Conservation (phyloP, 148 eudicot species). For the Mesembryanthemum crystallinum region DNA sequence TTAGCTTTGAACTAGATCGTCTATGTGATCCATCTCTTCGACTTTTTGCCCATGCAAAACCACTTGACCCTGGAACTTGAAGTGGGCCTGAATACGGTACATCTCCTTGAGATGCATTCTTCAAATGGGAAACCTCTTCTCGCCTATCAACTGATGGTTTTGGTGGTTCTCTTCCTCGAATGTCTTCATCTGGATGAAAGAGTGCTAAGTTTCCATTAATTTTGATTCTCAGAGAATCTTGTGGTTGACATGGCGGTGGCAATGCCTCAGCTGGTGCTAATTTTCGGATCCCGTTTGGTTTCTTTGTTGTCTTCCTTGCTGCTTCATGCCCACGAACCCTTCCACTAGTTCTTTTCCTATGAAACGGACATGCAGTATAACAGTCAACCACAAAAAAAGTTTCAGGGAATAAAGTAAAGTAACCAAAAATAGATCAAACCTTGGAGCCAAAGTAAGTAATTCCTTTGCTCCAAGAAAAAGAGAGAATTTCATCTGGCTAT, state of each 20-base stretch:
- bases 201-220: conserved; percentile 40
- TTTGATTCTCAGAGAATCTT: conserved; percentile 41
- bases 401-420: background rate
- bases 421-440: background rate
- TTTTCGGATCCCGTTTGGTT: conserved; percentile 55
- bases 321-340: conserved; percentile 67
- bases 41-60: conserved; percentile 94
- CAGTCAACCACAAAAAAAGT: conserved; percentile 1
- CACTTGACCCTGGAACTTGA: conserved; percentile 86
- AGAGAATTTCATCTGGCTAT: background rate
- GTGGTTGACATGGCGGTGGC: conserved; percentile 46
- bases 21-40: conserved; percentile 71
- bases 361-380: conserved; percentile 1
- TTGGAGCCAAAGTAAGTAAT: background rate
- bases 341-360: conserved; percentile 65
- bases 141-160: conserved; percentile 41
- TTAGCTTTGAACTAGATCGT: conserved; percentile 76
- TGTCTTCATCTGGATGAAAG: conserved; percentile 50
- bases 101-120: conserved; percentile 79
- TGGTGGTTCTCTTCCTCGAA: conserved; percentile 44
- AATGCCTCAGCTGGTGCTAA: conserved; percentile 69
- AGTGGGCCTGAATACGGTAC: conserved; percentile 73
- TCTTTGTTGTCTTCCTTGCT: conserved; percentile 45
- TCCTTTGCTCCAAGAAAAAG: background rate
- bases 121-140: conserved; percentile 52